These are phyloP conservation scores for Lepidium didymum DNA, from an alignment of 345 rosid species.

Conservation along the genomic window DNA sequence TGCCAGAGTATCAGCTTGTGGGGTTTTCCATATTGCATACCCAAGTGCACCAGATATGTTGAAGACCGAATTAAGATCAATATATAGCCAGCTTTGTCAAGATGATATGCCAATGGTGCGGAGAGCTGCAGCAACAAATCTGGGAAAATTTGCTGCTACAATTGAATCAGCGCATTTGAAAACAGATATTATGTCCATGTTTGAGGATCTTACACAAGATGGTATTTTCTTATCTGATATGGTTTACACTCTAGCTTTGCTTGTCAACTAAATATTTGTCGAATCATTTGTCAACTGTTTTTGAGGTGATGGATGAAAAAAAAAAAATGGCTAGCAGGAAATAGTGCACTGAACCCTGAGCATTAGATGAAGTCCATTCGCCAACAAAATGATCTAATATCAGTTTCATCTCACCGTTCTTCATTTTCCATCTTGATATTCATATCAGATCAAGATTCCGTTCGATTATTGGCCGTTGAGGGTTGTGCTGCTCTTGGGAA, in stretches of 20 bases:
- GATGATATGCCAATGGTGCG: constrained; percentile 99
- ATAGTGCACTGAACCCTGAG: not conserved
- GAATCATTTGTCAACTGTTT: not conserved
- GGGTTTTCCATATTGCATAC: constrained; percentile 83
- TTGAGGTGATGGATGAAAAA: not conserved
- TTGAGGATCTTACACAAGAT: constrained; percentile 93
- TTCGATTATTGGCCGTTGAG: constrained; percentile 74
- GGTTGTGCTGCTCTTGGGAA: constrained; percentile 75
- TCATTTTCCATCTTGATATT: constrained; percentile 1
- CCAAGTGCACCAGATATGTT: constrained; percentile 73
- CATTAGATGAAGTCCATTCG: not conserved
- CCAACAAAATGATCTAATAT: not conserved
- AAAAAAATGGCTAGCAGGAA: not conserved
- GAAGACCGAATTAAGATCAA: constrained; percentile 63
- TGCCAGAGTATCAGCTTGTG: constrained; percentile 89
- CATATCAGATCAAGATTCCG: constrained; percentile 69
- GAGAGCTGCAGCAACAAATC: constrained; percentile 88
- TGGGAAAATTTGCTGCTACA: constrained; percentile 93
- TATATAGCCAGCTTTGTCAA: constrained; percentile 78
- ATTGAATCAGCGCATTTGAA: constrained; percentile 78
- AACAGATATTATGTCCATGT: constrained; percentile 77
- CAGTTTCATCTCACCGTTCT: not conserved
- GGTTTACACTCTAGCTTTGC: not conserved
- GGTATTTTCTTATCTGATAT: constrained; percentile 39
- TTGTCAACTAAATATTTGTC: not conserved